Percentiles rank a stretch among this genome's conserved stretches.
Evolutionary conservation across 495 filamentous ascomycete genomes (phyloP).

Genomic region (Pyronema omphalodes): DNA sequence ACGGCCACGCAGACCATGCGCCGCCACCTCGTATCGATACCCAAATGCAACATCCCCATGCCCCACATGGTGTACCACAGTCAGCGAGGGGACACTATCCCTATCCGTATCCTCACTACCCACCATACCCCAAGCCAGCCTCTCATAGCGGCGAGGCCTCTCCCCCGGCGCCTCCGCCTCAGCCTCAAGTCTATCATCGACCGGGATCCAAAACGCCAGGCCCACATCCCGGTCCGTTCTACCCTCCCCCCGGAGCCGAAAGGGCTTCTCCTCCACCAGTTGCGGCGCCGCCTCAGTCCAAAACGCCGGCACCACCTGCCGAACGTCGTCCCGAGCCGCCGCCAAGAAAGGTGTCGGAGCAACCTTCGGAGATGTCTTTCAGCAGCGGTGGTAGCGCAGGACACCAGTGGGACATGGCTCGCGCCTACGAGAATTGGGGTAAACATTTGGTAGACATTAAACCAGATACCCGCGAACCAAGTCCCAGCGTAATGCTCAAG

Average conservation of each 20-base stretch:
- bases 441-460: constrained; percentile 14
- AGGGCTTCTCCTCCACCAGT: background rate
- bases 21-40: constrained; percentile 7
- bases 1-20: background rate
- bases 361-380: constrained; percentile 6
- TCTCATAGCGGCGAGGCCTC: background rate
- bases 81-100: constrained; percentile 5
- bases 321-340: constrained; percentile 5
- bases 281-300: background rate
- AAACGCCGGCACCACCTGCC: constrained; percentile 4
- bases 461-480: constrained; percentile 10
- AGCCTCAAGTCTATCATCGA: constrained; percentile 1
- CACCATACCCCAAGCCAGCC: background rate
- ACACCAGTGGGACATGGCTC: constrained; percentile 9
- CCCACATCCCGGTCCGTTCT: constrained; percentile 1
- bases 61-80: constrained; percentile 5
- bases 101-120: background rate
- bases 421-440: constrained; percentile 16
- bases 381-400: constrained; percentile 7
- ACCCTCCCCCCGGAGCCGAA: background rate
- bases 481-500: constrained; percentile 45
- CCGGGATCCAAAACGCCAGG: constrained; percentile 3
- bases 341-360: constrained; percentile 8
- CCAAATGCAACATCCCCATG: background rate
- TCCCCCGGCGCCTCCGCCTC: constrained; percentile 8